Evolutionary conservation across 805 yeast genomes (phyloP), one percentile per base, ranked within the genome.

Genomic region (Pichia manshurica): DNA sequence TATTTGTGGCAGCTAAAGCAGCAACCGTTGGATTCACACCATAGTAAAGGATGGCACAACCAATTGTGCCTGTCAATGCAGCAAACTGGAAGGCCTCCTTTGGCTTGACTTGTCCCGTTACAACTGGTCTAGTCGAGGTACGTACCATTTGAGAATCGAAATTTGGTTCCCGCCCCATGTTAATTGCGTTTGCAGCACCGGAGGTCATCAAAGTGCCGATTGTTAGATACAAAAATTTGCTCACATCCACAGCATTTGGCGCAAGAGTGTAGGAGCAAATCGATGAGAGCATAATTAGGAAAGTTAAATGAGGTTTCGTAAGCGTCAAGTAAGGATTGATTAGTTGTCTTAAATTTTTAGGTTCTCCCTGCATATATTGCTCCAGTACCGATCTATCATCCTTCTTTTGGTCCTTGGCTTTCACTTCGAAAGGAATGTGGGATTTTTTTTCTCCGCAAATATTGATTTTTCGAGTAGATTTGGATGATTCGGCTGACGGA

Each of bases 111-210:
- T 79, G 59, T 0, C 97, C 96, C 20, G 87, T 72, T 0, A 90
- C 98, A 3, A 93, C 90, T 0, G 99, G 99, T 59, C 99, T 74
- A 5, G 82, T 76, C 9, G 84, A 78, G 0, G 99, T 93, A 60
- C 99, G 74, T 3, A 82, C 77, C 99, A 93, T 93, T 60, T 77
- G 75, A 41, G 77, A 74, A 61, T 93, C 99, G 60, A 81, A 93
- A 19, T 79, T 84, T 1, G 96, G 96, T 66, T 93, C 99, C 56
- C 99, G 73, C 2, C 89, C 98, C 96, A 90, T 91, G 61, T 93
- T 93, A 42, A 93, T 88, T 3, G 98, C 95, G 67, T 93, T 93
- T 2, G 99, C 99, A 2, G 96, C 82, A 10, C 95, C 95, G 0
- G 96, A 88, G 54, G 93, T 79, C 31, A 93, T 67, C 1, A 91